Conservation (phyloP, 768 basidiomycete species). For the Xerocomellus chrysenteron region DNA sequence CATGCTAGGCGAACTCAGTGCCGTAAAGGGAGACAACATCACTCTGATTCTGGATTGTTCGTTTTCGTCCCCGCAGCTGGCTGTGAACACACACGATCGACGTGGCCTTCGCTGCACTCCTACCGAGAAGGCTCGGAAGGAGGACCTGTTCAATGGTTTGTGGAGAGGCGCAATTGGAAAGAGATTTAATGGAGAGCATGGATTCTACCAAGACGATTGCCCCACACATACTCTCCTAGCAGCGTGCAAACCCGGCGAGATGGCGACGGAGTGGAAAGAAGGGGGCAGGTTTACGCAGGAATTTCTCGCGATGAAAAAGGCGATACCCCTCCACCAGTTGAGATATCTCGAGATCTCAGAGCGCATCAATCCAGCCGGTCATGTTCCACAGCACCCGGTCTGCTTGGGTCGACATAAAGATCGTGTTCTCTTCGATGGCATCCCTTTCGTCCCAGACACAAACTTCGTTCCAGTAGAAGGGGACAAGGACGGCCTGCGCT, state of each 20-base stretch:
- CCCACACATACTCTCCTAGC: slow-evolving; percentile 54
- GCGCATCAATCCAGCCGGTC: slow-evolving; percentile 39
- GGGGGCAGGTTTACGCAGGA: slow-evolving; percentile 61
- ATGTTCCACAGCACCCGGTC: slow-evolving; percentile 43
- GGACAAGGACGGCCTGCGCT: slow-evolving; percentile 41
- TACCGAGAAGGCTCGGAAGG: slow-evolving; percentile 50
- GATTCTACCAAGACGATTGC: slow-evolving; percentile 43
- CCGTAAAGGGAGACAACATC: slow-evolving; percentile 66
- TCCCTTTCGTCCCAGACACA: slow-evolving; percentile 54
- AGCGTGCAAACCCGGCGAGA: slow-evolving; percentile 54
- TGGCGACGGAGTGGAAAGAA: slow-evolving; percentile 59
- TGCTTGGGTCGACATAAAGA: slow-evolving; percentile 50
- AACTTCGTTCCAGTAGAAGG: slow-evolving; percentile 46
- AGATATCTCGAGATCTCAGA: slow-evolving; percentile 50
- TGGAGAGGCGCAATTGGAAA: slow-evolving; percentile 49
- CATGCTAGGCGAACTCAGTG: slow-evolving; percentile 56
- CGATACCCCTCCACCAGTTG: slow-evolving; percentile 51
- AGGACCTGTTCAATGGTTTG: slow-evolving; percentile 54
- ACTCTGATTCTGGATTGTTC: slow-evolving; percentile 67
- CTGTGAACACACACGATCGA: slow-evolving; percentile 43
- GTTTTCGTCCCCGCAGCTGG: slow-evolving; percentile 46
- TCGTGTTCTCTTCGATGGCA: slow-evolving; percentile 52
- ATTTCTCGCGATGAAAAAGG: slow-evolving; percentile 48
- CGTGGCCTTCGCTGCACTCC: slow-evolving; percentile 58
- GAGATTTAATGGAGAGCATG: slow-evolving; percentile 37